phyloP scores from a whole-genome alignment of 192 early-diverging fungal genomes.

The Martensiomyces pterosporus region DNA sequence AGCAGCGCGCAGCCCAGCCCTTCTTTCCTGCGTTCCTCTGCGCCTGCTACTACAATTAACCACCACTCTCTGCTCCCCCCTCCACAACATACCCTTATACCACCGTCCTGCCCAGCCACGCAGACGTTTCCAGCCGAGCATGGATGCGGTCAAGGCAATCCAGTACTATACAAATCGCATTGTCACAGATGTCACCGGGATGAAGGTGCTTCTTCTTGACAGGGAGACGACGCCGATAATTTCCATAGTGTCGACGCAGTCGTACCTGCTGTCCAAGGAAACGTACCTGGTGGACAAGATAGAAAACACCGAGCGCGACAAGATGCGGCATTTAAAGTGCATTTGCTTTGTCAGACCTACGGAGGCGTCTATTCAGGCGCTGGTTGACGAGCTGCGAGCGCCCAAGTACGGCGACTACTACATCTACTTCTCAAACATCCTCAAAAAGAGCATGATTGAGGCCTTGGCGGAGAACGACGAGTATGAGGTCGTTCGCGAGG shows the following conservation, averaged over 20 bases:
- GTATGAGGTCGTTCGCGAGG: constrained; percentile 87
- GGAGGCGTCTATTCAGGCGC: constrained; percentile 72
- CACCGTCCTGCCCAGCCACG: too few relatives aligned
- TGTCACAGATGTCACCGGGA: constrained; percentile 83
- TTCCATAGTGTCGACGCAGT: constrained; percentile 91
- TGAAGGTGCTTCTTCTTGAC: constrained; percentile 97
- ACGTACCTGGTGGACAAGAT: constrained; percentile 93
- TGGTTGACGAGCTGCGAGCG: constrained; percentile 86
- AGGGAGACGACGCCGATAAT: constrained; percentile 93
- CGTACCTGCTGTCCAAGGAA: constrained; percentile 84
- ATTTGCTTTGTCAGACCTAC: constrained; percentile 89
- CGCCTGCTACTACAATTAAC: too few relatives aligned
- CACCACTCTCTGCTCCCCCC: too few relatives aligned
- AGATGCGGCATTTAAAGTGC: constrained; percentile 94
- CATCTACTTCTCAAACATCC: constrained; percentile 92
- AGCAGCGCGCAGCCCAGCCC: too few relatives aligned
- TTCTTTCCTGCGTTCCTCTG: too few relatives aligned
- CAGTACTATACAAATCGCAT: constrained; percentile 94
- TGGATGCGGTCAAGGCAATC: constrained; percentile 76
- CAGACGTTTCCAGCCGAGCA: too few relatives aligned
- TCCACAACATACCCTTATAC: too few relatives aligned
- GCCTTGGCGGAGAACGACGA: constrained; percentile 93
- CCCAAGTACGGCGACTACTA: constrained; percentile 97
- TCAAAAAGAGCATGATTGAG: constrained; percentile 89
- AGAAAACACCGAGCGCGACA: constrained; percentile 78